phyloP scores from a whole-genome alignment of 2,329 filamentous ascomycete genomes.

The Monosporascus cannonballus region DNA sequence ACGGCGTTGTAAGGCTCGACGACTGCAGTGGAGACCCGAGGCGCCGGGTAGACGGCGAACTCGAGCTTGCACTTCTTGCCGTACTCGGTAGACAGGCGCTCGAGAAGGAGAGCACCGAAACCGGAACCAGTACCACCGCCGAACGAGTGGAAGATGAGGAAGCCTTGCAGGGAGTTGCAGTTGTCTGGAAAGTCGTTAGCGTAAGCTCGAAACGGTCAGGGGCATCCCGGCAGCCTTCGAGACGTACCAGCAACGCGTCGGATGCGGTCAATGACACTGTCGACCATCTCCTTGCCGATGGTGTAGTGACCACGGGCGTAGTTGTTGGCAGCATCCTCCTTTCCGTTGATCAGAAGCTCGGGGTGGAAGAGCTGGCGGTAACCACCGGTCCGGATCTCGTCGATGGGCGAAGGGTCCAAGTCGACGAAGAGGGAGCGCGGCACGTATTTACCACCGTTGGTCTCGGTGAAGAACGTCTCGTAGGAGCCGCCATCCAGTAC shows the following conservation, averaged over 20 bases:
- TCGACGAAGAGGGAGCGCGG: constrained; percentile 68
- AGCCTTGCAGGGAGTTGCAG: constrained; percentile 66
- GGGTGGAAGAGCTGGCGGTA: constrained; percentile 69
- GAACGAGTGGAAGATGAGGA: constrained; percentile 71
- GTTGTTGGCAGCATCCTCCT: constrained; percentile 74
- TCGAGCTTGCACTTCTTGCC: constrained; percentile 75
- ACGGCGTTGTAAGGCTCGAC: constrained; percentile 72
- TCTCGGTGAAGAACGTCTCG: constrained; percentile 71
- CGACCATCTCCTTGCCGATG: constrained; percentile 71
- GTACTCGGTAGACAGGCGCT: constrained; percentile 67
- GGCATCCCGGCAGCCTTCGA: neutral
- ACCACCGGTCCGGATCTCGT: constrained; percentile 63
- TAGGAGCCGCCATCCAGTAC: constrained; percentile 56
- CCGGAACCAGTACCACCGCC: constrained; percentile 68
- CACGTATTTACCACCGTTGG: constrained; percentile 65
- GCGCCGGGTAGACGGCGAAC: constrained; percentile 66
- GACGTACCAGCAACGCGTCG: constrained; percentile 61
- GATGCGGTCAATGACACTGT: constrained; percentile 63
- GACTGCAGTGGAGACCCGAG: constrained; percentile 63
- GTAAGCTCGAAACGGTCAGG: neutral
- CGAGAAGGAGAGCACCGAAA: constrained; percentile 65
- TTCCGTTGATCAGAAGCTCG: constrained; percentile 65
- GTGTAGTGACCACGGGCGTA: constrained; percentile 73
- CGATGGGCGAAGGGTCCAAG: constrained; percentile 66
- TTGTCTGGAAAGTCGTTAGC: constrained; percentile 46